phyloP scores from a whole-genome alignment of 768 basidiomycete species.

The Boletus rubropictus region DNA sequence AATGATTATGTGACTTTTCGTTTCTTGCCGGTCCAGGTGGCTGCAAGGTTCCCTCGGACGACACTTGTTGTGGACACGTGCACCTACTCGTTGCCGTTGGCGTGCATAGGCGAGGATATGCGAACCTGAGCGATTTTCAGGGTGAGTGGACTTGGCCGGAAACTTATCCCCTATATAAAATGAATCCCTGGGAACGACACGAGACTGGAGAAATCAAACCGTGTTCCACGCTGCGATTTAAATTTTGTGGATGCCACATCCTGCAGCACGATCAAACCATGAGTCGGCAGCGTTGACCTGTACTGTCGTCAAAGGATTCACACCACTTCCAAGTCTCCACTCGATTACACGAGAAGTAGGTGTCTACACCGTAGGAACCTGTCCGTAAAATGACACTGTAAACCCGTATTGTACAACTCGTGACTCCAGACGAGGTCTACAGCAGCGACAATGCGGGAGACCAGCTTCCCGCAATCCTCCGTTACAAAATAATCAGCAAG shows the following conservation, averaged over 20 bases:
- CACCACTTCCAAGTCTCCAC: not conserved
- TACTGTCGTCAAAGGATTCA: constrained; percentile 1
- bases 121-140: not conserved
- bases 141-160: no score
- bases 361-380: not conserved
- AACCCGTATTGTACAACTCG: constrained; percentile 2
- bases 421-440: not conserved
- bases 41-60: not conserved
- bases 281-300: not conserved
- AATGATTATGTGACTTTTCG: constrained; percentile 1
- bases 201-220: not conserved
- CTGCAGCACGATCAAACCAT: not conserved
- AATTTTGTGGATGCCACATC: not conserved
- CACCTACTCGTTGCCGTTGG: not conserved
- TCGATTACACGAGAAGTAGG: not conserved
- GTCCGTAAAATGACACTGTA: constrained; percentile 1
- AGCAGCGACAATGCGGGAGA: not conserved
- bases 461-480: constrained; percentile 16
- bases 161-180: not conserved
- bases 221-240: constrained; percentile 1
- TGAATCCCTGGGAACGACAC: not conserved
- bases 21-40: not conserved
- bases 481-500: constrained; percentile 21
- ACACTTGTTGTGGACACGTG: constrained; percentile 6
- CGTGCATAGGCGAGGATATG: not conserved